Base-by-base conservation (phyloP, 495 filamentous ascomycete genomes). In the Talaromyces stipitatus region DNA sequence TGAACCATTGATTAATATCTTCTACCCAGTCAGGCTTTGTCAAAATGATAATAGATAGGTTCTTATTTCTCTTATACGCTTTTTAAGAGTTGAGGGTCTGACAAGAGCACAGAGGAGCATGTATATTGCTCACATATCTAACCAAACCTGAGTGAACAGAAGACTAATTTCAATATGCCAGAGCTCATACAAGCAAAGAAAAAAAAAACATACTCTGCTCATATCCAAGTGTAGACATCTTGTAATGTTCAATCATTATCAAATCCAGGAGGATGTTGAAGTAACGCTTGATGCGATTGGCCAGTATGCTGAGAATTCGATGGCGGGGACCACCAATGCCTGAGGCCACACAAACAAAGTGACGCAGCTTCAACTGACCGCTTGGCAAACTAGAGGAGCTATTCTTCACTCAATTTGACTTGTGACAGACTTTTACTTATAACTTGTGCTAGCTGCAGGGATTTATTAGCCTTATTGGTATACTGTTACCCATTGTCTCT, bases 11-110 rank as follows among this genome's bases (percentile, higher is more conserved):
- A 0, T 63, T 54, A 26, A 82, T 66, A 0, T 64, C 65, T n/a
- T 79, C 74, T 0, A 90, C 61, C 0, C 84, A 75, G 61, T 96
- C 90, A 0, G 90, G 89, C 63, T 92, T 96, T 0, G 90, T 95
- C 45, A 92, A n/a, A n/a, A n/a, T n/a, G n/a, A n/a, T n/a, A n/a
- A n/a, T n/a, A n/a, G n/a, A n/a, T n/a, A n/a, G n/a, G n/a, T n/a
- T n/a, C n/a, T n/a, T n/a, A n/a, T n/a, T n/a, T n/a, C n/a, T n/a
- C n/a, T n/a, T n/a, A n/a, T n/a, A n/a, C n/a, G n/a, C n/a, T n/a
- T n/a, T n/a, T n/a, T n/a, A n/a, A n/a, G n/a, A n/a, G n/a, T n/a
- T n/a, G n/a, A n/a, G n/a, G n/a, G n/a, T n/a, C n/a, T n/a, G n/a
- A n/a, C n/a, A n/a, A n/a, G n/a, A n/a, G n/a, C n/a, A n/a, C n/a